phyloP scores from a whole-genome alignment of 805 yeast species.

The Kluyveromyces dobzhanskii region DNA sequence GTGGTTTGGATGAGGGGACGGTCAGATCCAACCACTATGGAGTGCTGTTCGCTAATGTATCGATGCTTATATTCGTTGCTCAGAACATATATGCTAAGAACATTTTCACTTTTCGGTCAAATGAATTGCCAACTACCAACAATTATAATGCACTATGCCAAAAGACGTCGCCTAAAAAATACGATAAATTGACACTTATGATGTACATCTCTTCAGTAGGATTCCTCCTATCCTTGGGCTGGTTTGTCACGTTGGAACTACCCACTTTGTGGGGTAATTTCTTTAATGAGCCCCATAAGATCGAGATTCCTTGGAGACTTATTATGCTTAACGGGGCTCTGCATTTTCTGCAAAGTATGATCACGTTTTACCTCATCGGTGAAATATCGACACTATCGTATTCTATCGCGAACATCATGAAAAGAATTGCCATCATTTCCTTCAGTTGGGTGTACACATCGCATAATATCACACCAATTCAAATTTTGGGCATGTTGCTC shows the following conservation, averaged over 20 bases:
- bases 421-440: conserved; percentile 75
- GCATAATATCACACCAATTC: conserved; percentile 37
- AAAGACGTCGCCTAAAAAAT: conserved; percentile 29
- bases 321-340: conserved; percentile 61
- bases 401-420: conserved; percentile 80
- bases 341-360: conserved; percentile 71
- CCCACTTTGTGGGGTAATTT: conserved; percentile 23
- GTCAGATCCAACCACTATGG: conserved; percentile 34
- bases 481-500: conserved; percentile 41
- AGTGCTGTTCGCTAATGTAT: conserved; percentile 54
- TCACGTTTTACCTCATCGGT: conserved; percentile 76
- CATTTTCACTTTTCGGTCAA: conserved; percentile 46
- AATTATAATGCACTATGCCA: neutral
- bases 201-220: conserved; percentile 75
- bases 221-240: conserved; percentile 58
- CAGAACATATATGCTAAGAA: conserved; percentile 85
- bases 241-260: conserved; percentile 62
- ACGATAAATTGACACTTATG: conserved; percentile 75
- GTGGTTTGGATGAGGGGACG: neutral
- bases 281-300: conserved; percentile 13
- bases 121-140: neutral
- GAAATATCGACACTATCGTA: conserved; percentile 77
- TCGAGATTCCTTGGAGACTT: conserved; percentile 38
- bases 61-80: conserved; percentile 69
- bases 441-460: conserved; percentile 65